Base-by-base conservation (phyloP, 2,329 filamentous ascomycete genomes). In the Harringtonia aguacate region DNA sequence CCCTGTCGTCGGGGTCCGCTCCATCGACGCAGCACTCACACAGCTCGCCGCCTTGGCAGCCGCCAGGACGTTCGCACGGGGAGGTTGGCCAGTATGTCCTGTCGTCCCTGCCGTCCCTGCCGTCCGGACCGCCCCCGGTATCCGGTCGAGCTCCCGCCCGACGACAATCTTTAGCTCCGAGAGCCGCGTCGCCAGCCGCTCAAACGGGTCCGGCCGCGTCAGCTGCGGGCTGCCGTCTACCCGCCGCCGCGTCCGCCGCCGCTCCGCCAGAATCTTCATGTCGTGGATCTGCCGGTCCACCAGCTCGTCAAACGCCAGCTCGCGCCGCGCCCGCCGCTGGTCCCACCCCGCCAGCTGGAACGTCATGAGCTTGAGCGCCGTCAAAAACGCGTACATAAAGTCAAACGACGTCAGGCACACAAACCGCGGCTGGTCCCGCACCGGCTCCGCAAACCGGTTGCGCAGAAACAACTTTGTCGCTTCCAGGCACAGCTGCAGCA, bases 301-400 rank as follows among this genome's bases (percentile, higher is more conserved):
- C n/a, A 57, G 49, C 13, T 50, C 45, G 5, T 57, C 57, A 41
- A 66, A 53, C 20, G 49, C 53, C 13, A 72, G 55, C 47, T 68
- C 62, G 20, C 53, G 48, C 6, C 61, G 56, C 20, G 65, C 61
- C 1, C 56, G 51, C 2, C 51, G 52, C 4, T 64, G 54, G 40
- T 72, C 63, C 70, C 70, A 73, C 0, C 69, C 69, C 1, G 69
- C 66, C 1, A 65, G 48, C 33, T 61, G 59, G 13, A 72, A 55
- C 12, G 63, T 66, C 46, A 68, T 59, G n/a, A 75, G 60, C 53
- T 68, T 68, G 17, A 73, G 61, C 33, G 59, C 62, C 1, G 61
- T 65, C 48, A 74, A 61, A 50, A 72, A 61, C 27, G 63, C 60
- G 49, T 66, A 73, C 40, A 68, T 61, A 37, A 69, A 62, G 52